These are phyloP conservation scores for Ceratobasidium papillatum DNA, from an alignment of 1,284 basidiomycete species.

Conservation along the genomic window DNA sequence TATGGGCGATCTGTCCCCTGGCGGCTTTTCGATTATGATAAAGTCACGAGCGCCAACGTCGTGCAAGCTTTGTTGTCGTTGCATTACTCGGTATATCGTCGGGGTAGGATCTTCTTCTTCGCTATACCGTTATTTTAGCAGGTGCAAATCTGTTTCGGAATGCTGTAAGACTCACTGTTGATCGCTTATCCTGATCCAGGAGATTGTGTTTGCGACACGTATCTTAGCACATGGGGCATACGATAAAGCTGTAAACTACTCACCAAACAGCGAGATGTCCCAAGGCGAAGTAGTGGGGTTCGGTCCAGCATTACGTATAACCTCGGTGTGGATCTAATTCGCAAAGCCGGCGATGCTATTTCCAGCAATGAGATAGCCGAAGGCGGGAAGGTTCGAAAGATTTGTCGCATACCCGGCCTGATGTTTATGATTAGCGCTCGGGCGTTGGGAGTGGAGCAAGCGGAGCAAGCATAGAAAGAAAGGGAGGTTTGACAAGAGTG, in stretches of 20 bases:
- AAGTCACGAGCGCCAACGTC: slow-evolving; percentile 66
- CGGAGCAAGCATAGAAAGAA: too few relatives aligned
- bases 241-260: too few relatives aligned
- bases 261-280: slow-evolving; percentile 23
- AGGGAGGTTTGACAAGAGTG: too few relatives aligned
- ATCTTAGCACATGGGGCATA: too few relatives aligned
- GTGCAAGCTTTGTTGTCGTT: slow-evolving; percentile 60
- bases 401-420: too few relatives aligned
- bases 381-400: slow-evolving; percentile 1
- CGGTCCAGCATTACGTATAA: slow-evolving; percentile 14
- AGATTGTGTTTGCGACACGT: slow-evolving; percentile 56
- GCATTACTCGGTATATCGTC: slow-evolving; percentile 54
- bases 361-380: slow-evolving; percentile 9
- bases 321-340: slow-evolving; percentile 7
- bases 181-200: slow-evolving; percentile 73
- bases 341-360: slow-evolving; percentile 11
- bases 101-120: not conserved
- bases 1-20: slow-evolving; percentile 61
- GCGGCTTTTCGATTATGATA: slow-evolving; percentile 68
- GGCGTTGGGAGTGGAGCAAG: too few relatives aligned
- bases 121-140: not conserved
- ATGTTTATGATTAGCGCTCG: too few relatives aligned
- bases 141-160: not conserved
- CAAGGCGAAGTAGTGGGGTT: slow-evolving; percentile 7
- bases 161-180: slow-evolving; percentile 56